These are phyloP conservation scores for Lentinula lateritia DNA, from an alignment of 768 basidiomycete genomes.

Conservation along the genomic window DNA sequence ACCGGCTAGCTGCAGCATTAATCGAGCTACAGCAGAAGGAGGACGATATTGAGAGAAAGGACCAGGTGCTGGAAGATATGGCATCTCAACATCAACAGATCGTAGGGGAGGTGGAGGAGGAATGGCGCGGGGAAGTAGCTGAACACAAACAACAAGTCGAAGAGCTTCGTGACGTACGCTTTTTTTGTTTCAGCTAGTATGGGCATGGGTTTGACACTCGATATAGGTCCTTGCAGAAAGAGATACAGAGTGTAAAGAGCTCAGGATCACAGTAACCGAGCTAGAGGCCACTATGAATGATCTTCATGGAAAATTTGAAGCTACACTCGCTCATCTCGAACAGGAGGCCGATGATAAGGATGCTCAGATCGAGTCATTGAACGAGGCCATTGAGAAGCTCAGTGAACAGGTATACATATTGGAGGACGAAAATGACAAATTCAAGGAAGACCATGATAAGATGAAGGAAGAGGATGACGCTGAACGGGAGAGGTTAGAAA, in stretches of 20 bases:
- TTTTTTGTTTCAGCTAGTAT: neutral
- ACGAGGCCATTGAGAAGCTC: slow-evolving; percentile 74
- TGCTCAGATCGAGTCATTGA: slow-evolving; percentile 65
- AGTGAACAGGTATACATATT: slow-evolving; percentile 77
- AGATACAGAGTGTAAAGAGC: slow-evolving; percentile 72
- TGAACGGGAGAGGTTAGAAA: slow-evolving; percentile 67
- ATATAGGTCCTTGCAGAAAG: slow-evolving; percentile 68
- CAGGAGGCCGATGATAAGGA: slow-evolving; percentile 77
- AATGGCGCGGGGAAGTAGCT: slow-evolving; percentile 86
- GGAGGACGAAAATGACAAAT: slow-evolving; percentile 80
- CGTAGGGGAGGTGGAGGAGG: slow-evolving; percentile 69
- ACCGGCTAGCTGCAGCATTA: slow-evolving; percentile 72
- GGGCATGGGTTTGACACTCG: slow-evolving; percentile 9
- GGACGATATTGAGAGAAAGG: slow-evolving; percentile 79
- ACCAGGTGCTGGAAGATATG: slow-evolving; percentile 73
- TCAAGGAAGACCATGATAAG: slow-evolving; percentile 66
- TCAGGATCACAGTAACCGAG: slow-evolving; percentile 68
- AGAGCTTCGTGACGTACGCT: slow-evolving; percentile 66
- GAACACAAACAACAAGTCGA: slow-evolving; percentile 75
- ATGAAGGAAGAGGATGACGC: slow-evolving; percentile 66
- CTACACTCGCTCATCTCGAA: slow-evolving; percentile 70
- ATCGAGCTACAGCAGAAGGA: slow-evolving; percentile 86
- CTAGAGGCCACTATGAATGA: slow-evolving; percentile 69
- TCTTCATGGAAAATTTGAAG: slow-evolving; percentile 69
- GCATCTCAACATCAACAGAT: slow-evolving; percentile 69